Percentiles rank a stretch among this genome's conserved stretches.
phyloP scores from a whole-genome alignment of 2,329 filamentous ascomycete genomes.

The Endocalyx cinctus region DNA sequence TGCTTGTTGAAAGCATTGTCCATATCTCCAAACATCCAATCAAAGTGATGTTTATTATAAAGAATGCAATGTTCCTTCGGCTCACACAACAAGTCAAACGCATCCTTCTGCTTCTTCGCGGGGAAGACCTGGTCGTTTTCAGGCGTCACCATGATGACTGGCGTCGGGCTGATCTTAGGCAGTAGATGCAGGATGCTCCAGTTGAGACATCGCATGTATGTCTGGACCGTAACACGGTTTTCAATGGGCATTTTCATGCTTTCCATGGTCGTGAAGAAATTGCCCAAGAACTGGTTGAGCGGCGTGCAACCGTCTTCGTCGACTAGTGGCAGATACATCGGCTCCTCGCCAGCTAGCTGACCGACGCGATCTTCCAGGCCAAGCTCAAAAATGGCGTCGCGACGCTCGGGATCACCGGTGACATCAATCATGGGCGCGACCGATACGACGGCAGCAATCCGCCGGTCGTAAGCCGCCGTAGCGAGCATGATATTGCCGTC shows the following conservation, averaged over 20 bases:
- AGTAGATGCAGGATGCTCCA: conserved; percentile 7
- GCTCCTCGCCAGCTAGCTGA: conserved; percentile 33
- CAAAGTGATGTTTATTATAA: no score
- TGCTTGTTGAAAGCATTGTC: no score
- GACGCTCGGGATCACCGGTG: conserved; percentile 2
- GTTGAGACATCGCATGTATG: conserved; percentile 7
- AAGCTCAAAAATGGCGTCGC: conserved; percentile 23
- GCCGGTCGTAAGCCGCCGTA: conserved; percentile 23
- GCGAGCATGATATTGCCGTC: conserved; percentile 20
- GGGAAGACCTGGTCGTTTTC: conserved; percentile 10
- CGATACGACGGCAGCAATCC: conserved; percentile 19
- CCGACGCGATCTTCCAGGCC: conserved; percentile 34
- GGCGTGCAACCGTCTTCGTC: no score
- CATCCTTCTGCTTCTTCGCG: conserved; percentile 7
- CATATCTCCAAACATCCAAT: no score
- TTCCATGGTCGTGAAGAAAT: no score
- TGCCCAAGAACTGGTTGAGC: no score
- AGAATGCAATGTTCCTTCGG: no score
- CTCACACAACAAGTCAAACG: no score
- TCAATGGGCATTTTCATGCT: no score
- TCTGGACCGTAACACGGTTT: conserved; percentile 5
- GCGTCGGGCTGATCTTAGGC: conserved; percentile 4
- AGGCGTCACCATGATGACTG: conserved; percentile 7
- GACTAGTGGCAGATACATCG: no score
- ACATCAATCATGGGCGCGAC: conserved; percentile 15